Evolutionary conservation across 164 flowering plant genomes (phyloP).

Genomic region (Umbellularia californica): DNA sequence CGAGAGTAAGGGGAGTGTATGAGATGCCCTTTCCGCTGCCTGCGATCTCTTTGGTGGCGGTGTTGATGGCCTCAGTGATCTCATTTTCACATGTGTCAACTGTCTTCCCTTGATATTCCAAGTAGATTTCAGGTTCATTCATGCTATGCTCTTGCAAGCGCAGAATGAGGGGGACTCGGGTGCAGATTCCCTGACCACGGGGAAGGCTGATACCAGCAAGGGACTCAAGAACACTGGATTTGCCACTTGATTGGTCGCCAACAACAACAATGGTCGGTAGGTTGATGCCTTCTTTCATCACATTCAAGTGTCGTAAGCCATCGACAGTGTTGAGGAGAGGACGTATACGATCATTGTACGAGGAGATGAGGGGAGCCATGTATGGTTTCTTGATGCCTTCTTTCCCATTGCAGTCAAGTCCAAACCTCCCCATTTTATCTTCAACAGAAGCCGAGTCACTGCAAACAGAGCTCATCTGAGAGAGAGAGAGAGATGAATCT

Average conservation of each 20-base stretch:
- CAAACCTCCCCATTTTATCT: neutral
- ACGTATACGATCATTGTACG: conserved; percentile 10
- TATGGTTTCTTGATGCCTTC: neutral
- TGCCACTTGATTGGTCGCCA: conserved; percentile 18
- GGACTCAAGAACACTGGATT: conserved; percentile 18
- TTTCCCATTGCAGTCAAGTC: neutral
- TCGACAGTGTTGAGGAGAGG: conserved; percentile 14
- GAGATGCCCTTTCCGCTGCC: conserved; percentile 38
- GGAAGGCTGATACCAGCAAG: conserved; percentile 17
- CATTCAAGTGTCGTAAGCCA: conserved; percentile 7
- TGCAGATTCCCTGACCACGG: conserved; percentile 18
- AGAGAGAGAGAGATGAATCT: neutral
- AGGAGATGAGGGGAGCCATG: neutral
- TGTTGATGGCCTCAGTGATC: conserved; percentile 23
- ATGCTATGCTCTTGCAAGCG: conserved; percentile 2
- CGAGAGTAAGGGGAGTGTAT: conserved; percentile 27
- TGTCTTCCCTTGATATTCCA: conserved; percentile 22
- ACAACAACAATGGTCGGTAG: conserved; percentile 19
- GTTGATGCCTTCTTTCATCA: conserved; percentile 16
- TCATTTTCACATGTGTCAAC: conserved; percentile 20
- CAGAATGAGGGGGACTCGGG: conserved; percentile 19
- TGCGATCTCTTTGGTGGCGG: conserved; percentile 35
- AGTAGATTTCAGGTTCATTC: neutral
- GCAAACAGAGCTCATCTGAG: neutral
- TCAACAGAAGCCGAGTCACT: neutral